Base-by-base conservation (phyloP, 2,329 filamentous ascomycete genomes). In the Claviceps humidiphila region DNA sequence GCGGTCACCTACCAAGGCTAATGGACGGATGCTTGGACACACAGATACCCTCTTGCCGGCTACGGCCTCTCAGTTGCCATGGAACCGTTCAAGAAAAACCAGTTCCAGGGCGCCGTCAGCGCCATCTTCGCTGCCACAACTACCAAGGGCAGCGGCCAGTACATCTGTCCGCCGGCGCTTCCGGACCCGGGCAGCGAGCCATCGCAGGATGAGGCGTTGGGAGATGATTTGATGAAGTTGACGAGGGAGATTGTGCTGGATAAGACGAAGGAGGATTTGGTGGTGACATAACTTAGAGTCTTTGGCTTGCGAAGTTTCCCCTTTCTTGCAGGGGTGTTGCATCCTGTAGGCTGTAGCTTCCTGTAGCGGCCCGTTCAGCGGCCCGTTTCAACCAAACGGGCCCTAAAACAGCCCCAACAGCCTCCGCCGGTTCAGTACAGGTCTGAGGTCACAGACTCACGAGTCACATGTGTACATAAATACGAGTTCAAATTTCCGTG, bases 41-140 rank as follows among this genome's bases (percentile, higher is more conserved):
- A 42, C n/a, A 49, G 47, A 40, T 49, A 49, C 30, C 47, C 47
- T 40, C 38, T 49, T 9, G 47, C 47, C 22, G 47, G 47, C 17
- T 49, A 49, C 24, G 47, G 47, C 47, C 37, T 49, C 13, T 49
- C 47, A 6, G 47, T 41, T 9, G 47, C 20, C 37, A 11, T 41
- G 22, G 47, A 41, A 22, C 47, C 47, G 14, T 49, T 49, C 38
- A 49, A 49, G 47, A 49, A 48, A 20, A 26, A 2, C 22, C 47
- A 42, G 22, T 49, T 49, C 9, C 37, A 49, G 47, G 47, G 47
- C 26, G 47, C 47, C 22, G 47, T 49, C 37, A 49, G 47, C 38
- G 17, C 47, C 47, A 41, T 49, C 22, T 49, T 49, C n/a, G 47
- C 47, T 20, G 47, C 47, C 9, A 49, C 47, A 11, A 49, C 37